phyloP scores from a whole-genome alignment of 305 asterid genomes.

The Fraxinus paxiana region DNA sequence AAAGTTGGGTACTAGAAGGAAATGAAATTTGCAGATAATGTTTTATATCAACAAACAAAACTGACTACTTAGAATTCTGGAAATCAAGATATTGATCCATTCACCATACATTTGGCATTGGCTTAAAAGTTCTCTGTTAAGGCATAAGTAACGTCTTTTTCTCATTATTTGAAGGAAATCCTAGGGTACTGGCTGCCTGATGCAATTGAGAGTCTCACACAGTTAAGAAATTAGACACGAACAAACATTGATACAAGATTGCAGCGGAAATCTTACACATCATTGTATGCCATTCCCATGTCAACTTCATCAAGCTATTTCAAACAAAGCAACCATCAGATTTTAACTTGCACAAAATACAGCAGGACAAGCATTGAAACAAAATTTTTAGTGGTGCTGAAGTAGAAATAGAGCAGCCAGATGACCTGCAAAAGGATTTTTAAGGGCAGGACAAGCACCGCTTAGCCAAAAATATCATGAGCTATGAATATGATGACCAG shows the following conservation, averaged over 20 bases:
- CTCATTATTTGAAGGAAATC: background rate
- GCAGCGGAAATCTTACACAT: conserved; percentile 85
- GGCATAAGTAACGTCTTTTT: background rate
- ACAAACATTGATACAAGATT: conserved; percentile 98
- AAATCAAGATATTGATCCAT: background rate
- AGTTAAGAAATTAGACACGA: conserved; percentile 15
- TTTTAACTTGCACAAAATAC: background rate
- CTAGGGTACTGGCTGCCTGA: background rate
- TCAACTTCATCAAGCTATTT: conserved; percentile 94
- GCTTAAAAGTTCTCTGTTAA: background rate
- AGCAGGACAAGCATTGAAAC: background rate
- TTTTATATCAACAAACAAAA: background rate
- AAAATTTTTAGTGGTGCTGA: background rate
- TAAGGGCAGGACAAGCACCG: background rate
- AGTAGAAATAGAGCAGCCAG: background rate
- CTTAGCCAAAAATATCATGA: background rate
- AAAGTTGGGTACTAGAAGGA: background rate
- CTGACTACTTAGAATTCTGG: background rate
- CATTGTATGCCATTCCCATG: conserved; percentile 98
- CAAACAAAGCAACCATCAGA: conserved; percentile 25
- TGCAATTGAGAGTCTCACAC: background rate
- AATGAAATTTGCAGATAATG: background rate
- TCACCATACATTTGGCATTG: background rate
- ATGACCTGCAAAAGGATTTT: background rate
- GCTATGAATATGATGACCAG: background rate